Evolutionary conservation across 768 basidiomycete genomes (phyloP).

Genomic region (Tylopilus plumbeoviolaceoides): DNA sequence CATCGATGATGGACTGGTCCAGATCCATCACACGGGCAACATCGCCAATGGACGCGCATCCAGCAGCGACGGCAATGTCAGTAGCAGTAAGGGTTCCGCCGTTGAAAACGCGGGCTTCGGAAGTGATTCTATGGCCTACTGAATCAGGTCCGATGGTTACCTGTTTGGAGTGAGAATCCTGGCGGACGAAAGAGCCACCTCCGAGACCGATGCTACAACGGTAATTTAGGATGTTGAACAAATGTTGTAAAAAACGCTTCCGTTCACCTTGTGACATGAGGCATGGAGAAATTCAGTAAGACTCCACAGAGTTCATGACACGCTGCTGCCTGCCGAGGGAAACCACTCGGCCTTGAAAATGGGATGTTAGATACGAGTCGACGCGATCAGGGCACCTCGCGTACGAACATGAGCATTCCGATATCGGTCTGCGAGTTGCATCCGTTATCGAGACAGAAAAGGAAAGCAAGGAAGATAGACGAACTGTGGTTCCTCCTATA

Average conservation of each 20-base stretch:
- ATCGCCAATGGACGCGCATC: slow-evolving; percentile 30
- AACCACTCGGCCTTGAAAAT: slow-evolving; percentile 42
- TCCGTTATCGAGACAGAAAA: slow-evolving; percentile 11
- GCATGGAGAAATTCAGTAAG: slow-evolving; percentile 57
- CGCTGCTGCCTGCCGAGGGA: slow-evolving; percentile 60
- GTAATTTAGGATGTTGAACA: background rate
- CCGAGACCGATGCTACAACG: slow-evolving; percentile 53
- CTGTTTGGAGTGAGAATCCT: slow-evolving; percentile 29
- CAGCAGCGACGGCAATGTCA: slow-evolving; percentile 49
- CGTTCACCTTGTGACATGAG: slow-evolving; percentile 42
- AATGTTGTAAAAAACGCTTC: slow-evolving; percentile 2
- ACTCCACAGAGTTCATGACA: slow-evolving; percentile 60
- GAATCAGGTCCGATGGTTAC: slow-evolving; percentile 62
- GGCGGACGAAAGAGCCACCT: slow-evolving; percentile 53
- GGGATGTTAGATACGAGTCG: slow-evolving; percentile 9
- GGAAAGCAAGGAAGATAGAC: slow-evolving; percentile 12
- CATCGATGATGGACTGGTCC: slow-evolving; percentile 26
- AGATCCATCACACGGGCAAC: slow-evolving; percentile 19
- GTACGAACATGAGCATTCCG: slow-evolving; percentile 47
- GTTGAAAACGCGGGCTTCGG: slow-evolving; percentile 52
- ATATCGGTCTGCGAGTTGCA: slow-evolving; percentile 43
- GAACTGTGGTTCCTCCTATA: slow-evolving; percentile 57
- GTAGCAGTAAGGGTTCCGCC: slow-evolving; percentile 57
- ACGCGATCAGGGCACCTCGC: background rate
- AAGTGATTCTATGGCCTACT: slow-evolving; percentile 51